Percentiles rank a stretch among this genome's conserved stretches.
Evolutionary conservation across 169 alveolate species (phyloP).

Genomic region (Babesia ovis): DNA sequence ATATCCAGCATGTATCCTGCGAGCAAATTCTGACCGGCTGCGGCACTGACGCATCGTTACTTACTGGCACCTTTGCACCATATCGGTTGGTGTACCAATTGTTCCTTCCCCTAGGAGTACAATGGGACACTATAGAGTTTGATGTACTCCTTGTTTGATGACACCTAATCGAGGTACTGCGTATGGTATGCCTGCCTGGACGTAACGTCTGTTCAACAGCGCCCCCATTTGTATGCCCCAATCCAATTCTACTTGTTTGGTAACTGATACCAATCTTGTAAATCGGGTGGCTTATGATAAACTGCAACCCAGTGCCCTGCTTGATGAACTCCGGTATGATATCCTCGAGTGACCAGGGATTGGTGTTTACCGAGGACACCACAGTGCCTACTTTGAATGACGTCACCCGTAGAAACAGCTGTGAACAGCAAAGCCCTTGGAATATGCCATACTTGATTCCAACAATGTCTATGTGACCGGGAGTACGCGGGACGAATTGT

Average conservation of each 20-base stretch:
- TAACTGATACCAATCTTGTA: slow-evolving; percentile 7
- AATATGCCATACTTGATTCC: slow-evolving; percentile 33
- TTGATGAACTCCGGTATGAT: background rate
- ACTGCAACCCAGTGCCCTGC: background rate
- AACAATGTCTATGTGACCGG: slow-evolving; percentile 11
- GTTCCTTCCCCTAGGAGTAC: background rate
- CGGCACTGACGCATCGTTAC: slow-evolving; percentile 27
- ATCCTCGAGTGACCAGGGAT: background rate
- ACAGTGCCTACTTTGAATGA: background rate
- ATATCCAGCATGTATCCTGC: slow-evolving; percentile 11
- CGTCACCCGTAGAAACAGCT: slow-evolving; percentile 8
- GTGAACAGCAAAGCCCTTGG: background rate
- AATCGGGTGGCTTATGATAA: background rate
- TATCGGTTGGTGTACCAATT: background rate
- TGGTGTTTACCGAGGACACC: background rate
- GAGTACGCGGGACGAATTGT: background rate
- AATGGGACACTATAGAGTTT: background rate
- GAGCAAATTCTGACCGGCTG: slow-evolving; percentile 13
- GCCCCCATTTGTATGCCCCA: background rate
- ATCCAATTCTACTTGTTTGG: background rate
- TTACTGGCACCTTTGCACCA: slow-evolving; percentile 2
- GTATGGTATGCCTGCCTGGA: background rate
- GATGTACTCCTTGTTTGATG: background rate
- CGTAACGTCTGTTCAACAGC: background rate
- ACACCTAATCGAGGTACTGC: background rate